phyloP scores from a whole-genome alignment of 192 early-diverging fungal species.

The Endogone sp. region DNA sequence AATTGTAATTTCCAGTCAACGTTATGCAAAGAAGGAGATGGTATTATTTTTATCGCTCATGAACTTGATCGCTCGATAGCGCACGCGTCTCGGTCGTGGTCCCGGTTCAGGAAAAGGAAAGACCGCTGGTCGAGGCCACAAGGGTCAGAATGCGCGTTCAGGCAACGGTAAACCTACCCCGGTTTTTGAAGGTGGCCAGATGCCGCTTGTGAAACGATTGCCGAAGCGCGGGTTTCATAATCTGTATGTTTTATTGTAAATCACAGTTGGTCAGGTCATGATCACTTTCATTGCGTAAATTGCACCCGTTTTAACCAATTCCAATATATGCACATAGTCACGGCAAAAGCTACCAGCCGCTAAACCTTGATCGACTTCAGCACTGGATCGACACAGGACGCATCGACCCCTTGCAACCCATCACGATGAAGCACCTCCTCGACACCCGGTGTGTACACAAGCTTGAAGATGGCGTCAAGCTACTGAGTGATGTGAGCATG shows the following conservation, averaged over 20 bases:
- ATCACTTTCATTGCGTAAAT: not conserved
- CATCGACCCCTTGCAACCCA: constrained; percentile 71
- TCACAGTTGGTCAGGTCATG: not conserved
- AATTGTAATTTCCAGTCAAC: not conserved
- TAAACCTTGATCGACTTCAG: constrained; percentile 88
- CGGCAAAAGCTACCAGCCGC: constrained; percentile 59
- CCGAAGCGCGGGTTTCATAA: constrained; percentile 87
- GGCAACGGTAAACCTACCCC: constrained; percentile 74
- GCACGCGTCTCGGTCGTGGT: constrained; percentile 73
- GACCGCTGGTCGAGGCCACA: constrained; percentile 87
- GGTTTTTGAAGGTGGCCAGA: constrained; percentile 94
- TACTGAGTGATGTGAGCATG: constrained; percentile 68
- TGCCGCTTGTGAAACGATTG: constrained; percentile 72
- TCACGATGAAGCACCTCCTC: constrained; percentile 77
- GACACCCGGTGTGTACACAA: constrained; percentile 64
- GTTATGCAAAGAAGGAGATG: no score
- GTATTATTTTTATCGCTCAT: not conserved
- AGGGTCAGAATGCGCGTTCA: constrained; percentile 83
- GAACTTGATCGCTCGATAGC: constrained; percentile 21
- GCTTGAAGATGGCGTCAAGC: constrained; percentile 81
- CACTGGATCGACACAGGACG: constrained; percentile 86
- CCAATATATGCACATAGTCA: constrained; percentile 26
- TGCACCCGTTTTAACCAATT: constrained; percentile 4
- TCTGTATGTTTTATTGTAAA: no score
- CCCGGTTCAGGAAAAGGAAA: constrained; percentile 86